Evolutionary conservation across 495 filamentous ascomycete genomes (phyloP), one percentile per base, ranked within the genome.

Genomic region (Pseudoneurospora amorphoporcata): DNA sequence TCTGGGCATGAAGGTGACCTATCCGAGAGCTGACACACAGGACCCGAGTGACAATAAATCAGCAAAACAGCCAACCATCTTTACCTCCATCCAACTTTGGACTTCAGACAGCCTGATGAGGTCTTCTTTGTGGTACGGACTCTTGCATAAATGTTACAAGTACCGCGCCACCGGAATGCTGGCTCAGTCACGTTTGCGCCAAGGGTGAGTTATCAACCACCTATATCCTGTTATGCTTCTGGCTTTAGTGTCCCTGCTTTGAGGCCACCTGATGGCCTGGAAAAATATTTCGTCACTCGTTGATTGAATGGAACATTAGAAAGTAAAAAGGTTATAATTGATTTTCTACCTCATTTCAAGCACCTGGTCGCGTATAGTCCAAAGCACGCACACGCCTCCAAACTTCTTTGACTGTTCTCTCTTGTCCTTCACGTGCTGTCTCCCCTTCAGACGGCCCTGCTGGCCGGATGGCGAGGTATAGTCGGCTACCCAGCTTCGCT

Each of bases 391-490:
- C 89, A 47, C 90, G 82, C 72, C 83, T 84, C 90, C 90, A 92
- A 32, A 90, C 87, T 77, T 91, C 89, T n/a, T 89, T 83, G 39
- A 90, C 88, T 0, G 88, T 87, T 43, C 89, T 82, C 75, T 91
- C 89, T 73, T 92, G 90, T 12, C 86, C 84, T 77, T 90, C 79
- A 39, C 88, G 83, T 17, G 85, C 90, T 19, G 87, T 87, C 76
- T 92, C 90, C 0, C 79, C 85, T n/a, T 78, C 76, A 1, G 86
- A 87, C 8, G 86, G 83, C 0, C 89, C 90, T 72, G 90, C 89
- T 9, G 89, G 88, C 87, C 88, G 80, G 42, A 91, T 90, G 10
- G 89, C 89, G 58, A 91, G 79, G 81, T 91, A 92, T 39, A 91
- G 76, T 37, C 90, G 81, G 76, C 90, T 88, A 0, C 89, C 90